Evolutionary conservation across 257 asterid species (phyloP), one percentile per base, ranked within the genome.

Genomic region (Fraxinus quadrangulata): DNA sequence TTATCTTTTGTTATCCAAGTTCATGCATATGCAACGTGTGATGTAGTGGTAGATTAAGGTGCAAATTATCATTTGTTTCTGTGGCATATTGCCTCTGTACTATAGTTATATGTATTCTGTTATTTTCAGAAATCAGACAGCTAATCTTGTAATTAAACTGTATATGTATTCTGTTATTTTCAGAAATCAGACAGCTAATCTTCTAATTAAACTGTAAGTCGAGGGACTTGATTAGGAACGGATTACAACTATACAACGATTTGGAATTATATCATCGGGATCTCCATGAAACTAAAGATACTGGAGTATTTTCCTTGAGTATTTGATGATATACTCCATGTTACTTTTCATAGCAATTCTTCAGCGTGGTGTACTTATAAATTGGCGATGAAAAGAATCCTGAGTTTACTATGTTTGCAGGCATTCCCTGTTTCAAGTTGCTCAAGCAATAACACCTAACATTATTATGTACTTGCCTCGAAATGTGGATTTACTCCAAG

Each of bases 381-480:
- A 19, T 56, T 17, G 67, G 28, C 12, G 28, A 21, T 2, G 67
- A n/a, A n/a, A 6, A 24, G 69, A 63, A 3, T 11, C 66, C 26
- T 56, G 2, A 26, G 5, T 26, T 63, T 63, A 63, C 69, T 11
- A 24, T 63, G 19, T 83, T 19, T 85, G 86, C 96, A 93, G 98
- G 70, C 85, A 86, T 83, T 84, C 88, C 40, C 79, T 93, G 78
- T 90, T 93, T 82, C 90, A 90, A 83, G 89, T 82, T 67, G 96
- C 96, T 73, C 90, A 87, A 80, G 69, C 80, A 31, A 89, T 93
- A 80, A 81, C 98, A 17, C 93, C 91, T 59, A 89, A 93, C 87
- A 86, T 93, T 76, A 84, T 91, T n/a, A 85, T 93, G 92, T 93
- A 79, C 83, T 87, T 91, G 83, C 98, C 97, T 56, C 89, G 89